Evolutionary conservation across 805 yeast genomes (phyloP), one percentile per base, ranked within the genome.

Genomic region (Candida tammaniensis): DNA sequence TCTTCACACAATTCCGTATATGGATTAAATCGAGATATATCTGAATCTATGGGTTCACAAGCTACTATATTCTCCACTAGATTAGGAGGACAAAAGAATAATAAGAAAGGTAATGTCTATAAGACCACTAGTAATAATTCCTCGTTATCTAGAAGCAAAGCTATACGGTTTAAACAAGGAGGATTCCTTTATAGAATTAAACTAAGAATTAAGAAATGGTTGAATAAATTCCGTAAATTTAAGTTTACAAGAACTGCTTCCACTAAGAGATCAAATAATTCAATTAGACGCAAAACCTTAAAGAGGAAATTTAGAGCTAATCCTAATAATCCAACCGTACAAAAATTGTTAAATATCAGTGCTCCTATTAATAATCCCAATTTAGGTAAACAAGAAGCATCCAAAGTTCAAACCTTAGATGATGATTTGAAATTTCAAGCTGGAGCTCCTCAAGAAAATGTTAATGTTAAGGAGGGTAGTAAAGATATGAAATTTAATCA

Each of bases 61-160:
- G 71, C 68, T 17, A 67, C 73, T 0, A 66, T 66, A 22, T 66
- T 66, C 42, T 63, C 70, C n/a, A 66, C 71, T 7, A 47, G 68
- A 38, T 50, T 44, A 10, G 55, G 47, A 13, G 50, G 42, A 13
- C 38, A 31, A 28, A 24, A 19, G 5, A 36, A 35, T 14, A 30
- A 10, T 16, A 25, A 18, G 14, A 20, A 31, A 23, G 21, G 32
- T 14, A 30, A 30, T 27, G 18, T 30, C 11, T 30, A 36, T 27
- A 30, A 19, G 20, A 22, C 35, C 3, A 7, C 13, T 7, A 35
- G 39, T 28, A 30, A 36, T 4, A 28, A 30, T 16, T 47, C 53
- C 3, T 36, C 47, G 1, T 42, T 60, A 22, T 33, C 41, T 10
- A 47, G 69, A 30, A 42, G 54, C 3, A 59, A 49, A 21, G 70